Percentiles rank a stretch among this genome's conserved stretches.
phyloP scores from a whole-genome alignment of 2,329 filamentous ascomycete genomes.

The Fusarium camptoceras region DNA sequence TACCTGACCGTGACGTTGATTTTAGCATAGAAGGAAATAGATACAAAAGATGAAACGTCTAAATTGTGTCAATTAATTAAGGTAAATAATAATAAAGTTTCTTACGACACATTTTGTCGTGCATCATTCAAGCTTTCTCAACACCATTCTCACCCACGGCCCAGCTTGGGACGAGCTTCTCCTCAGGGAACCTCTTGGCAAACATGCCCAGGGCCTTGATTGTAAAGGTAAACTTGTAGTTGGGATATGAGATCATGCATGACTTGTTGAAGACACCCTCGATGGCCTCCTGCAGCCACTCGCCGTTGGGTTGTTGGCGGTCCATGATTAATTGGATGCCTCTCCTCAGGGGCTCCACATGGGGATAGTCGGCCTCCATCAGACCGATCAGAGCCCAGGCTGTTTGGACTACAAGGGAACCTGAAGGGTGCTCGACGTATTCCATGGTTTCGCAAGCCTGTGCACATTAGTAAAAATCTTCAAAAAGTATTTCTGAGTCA shows the following conservation, averaged over 20 bases:
- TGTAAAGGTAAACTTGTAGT: conserved; percentile 97
- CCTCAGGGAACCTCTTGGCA: conserved; percentile 76
- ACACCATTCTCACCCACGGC: conserved; percentile 8
- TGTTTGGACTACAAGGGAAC: conserved; percentile 93
- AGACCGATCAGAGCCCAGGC: conserved; percentile 88
- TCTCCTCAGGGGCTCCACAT: conserved; percentile 76
- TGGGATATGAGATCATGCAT: conserved; percentile 99
- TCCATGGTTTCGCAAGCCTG: conserved; percentile 80
- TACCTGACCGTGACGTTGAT: not conserved
- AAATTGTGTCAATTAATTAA: not conserved
- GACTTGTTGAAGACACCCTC: conserved; percentile 99
- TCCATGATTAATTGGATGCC: conserved; percentile 86
- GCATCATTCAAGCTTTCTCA: not conserved
- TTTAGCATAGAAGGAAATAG: not conserved
- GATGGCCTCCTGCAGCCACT: conserved; percentile 95
- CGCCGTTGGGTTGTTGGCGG: conserved; percentile 87
- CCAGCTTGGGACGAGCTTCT: conserved; percentile 58
- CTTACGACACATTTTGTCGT: not conserved
- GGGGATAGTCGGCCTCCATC: conserved; percentile 84
- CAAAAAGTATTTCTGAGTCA: conserved; percentile 22
- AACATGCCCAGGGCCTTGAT: conserved; percentile 96
- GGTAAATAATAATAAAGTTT: not conserved
- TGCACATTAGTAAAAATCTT: conserved; percentile 22
- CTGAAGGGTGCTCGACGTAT: conserved; percentile 79
- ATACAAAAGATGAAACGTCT: no score